Percentiles rank a stretch among this genome's conserved stretches.
phyloP scores from a whole-genome alignment of 768 basidiomycete species.

The Pleurotus citrinopileatus region DNA sequence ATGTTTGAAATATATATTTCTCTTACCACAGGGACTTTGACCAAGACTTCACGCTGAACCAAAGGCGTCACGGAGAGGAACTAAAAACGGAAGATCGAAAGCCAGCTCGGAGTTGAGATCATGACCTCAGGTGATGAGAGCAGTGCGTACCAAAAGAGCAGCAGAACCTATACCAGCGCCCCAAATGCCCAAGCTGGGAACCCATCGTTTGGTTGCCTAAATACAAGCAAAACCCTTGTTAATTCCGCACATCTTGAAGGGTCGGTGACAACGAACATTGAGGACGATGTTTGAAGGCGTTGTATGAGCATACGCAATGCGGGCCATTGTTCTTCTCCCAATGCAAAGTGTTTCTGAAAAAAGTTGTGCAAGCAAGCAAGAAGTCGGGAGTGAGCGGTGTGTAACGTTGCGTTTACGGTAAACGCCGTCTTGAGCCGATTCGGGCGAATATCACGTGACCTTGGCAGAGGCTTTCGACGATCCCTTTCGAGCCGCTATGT shows the following conservation, averaged over 20 bases:
- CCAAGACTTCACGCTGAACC: slow-evolving; percentile 70
- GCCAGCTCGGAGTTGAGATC: neutral
- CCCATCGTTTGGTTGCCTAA: slow-evolving; percentile 58
- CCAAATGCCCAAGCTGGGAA: slow-evolving; percentile 63
- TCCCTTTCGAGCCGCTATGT: neutral
- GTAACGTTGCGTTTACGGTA: too few relatives aligned
- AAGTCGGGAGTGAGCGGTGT: slow-evolving; percentile 13
- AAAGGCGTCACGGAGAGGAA: slow-evolving; percentile 83
- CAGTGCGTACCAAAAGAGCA: slow-evolving; percentile 58
- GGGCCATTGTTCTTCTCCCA: slow-evolving; percentile 35
- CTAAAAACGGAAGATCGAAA: slow-evolving; percentile 29
- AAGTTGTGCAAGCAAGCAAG: neutral
- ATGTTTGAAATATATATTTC: neutral
- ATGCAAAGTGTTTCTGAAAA: neutral
- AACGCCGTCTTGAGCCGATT: slow-evolving; percentile 7
- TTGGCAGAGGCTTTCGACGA: neutral
- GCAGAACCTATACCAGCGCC: slow-evolving; percentile 65
- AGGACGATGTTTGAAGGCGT: slow-evolving; percentile 5
- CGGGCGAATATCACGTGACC: neutral
- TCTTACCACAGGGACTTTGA: slow-evolving; percentile 73
- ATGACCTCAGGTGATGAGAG: neutral
- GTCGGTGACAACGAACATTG: slow-evolving; percentile 14
- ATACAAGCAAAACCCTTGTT: slow-evolving; percentile 9
- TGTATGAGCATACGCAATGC: slow-evolving; percentile 19
- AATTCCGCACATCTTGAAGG: neutral